These are phyloP conservation scores for Paecilomyces sp. DNA, from an alignment of 2,329 filamentous ascomycete genomes.

Conservation along the genomic window DNA sequence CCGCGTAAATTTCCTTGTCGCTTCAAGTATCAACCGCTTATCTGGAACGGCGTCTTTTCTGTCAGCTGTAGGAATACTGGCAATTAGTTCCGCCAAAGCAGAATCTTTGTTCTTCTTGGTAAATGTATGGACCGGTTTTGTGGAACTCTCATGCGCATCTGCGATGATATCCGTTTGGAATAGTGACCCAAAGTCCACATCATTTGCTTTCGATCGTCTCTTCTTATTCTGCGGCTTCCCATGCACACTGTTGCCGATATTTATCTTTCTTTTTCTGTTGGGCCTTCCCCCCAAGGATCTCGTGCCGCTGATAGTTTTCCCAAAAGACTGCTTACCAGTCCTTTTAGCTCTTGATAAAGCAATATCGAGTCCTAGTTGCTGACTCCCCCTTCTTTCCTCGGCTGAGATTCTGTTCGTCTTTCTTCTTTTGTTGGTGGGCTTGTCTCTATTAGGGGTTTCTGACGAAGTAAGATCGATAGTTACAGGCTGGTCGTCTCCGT, in stretches of 20 bases:
- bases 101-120: slow-evolving; percentile 14
- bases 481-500: background rate
- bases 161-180: slow-evolving; percentile 13
- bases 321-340: background rate
- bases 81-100: slow-evolving; percentile 26
- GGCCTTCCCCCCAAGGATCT: background rate
- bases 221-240: slow-evolving; percentile 1
- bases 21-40: slow-evolving; percentile 14
- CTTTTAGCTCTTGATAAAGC: slow-evolving; percentile 1
- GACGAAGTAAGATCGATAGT: background rate
- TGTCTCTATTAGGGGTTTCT: background rate
- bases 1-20: slow-evolving; percentile 20
- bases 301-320: background rate
- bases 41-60: slow-evolving; percentile 16
- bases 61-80: slow-evolving; percentile 20
- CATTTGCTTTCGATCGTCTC: slow-evolving; percentile 1
- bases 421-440: background rate
- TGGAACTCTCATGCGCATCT: slow-evolving; percentile 19
- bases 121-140: slow-evolving; percentile 17
- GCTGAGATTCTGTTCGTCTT: slow-evolving; percentile 8
- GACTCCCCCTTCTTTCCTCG: slow-evolving; percentile 9
- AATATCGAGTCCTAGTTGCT: slow-evolving; percentile 7
- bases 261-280: background rate
- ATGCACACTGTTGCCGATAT: background rate
- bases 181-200: slow-evolving; percentile 15